Conservation (phyloP, 768 basidiomycete species). For the Serendipita indica region DNA sequence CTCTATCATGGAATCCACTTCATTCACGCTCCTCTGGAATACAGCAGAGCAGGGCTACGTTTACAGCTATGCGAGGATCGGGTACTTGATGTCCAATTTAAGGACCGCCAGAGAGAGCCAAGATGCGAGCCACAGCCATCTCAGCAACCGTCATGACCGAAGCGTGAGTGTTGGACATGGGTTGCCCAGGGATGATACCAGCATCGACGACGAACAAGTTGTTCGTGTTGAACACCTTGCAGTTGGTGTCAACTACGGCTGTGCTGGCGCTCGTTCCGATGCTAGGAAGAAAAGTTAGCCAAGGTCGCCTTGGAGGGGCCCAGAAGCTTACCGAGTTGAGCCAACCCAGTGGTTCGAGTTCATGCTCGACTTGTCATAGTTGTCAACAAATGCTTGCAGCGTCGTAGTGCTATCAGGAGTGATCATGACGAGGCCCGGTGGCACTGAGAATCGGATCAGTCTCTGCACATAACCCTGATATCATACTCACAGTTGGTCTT, state of each 20-base stretch:
- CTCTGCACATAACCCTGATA: neutral
- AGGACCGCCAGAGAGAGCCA: slow-evolving; percentile 40
- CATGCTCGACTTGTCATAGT: slow-evolving; percentile 23
- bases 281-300: too few species aligned
- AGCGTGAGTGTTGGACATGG: slow-evolving; percentile 44
- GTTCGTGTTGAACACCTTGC: slow-evolving; percentile 36
- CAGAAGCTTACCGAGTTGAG: slow-evolving; percentile 21
- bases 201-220: slow-evolving; percentile 44
- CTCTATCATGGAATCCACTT: too few species aligned
- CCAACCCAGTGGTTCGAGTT: slow-evolving; percentile 56
- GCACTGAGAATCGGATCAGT: slow-evolving; percentile 22
- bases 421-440: slow-evolving; percentile 37
- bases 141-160: slow-evolving; percentile 42
- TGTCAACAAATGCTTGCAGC: slow-evolving; percentile 34
- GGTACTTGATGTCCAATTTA: too few species aligned
- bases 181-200: slow-evolving; percentile 26
- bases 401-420: slow-evolving; percentile 47
- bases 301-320: neutral
- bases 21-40: too few species aligned
- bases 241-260: slow-evolving; percentile 43
- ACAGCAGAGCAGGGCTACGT: too few species aligned
- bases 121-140: slow-evolving; percentile 40
- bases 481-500: slow-evolving; percentile 18
- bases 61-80: too few species aligned
- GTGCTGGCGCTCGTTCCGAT: slow-evolving; percentile 28